Conservation (phyloP, 257 asterid genomes). For the Rubia yunnanensis region DNA sequence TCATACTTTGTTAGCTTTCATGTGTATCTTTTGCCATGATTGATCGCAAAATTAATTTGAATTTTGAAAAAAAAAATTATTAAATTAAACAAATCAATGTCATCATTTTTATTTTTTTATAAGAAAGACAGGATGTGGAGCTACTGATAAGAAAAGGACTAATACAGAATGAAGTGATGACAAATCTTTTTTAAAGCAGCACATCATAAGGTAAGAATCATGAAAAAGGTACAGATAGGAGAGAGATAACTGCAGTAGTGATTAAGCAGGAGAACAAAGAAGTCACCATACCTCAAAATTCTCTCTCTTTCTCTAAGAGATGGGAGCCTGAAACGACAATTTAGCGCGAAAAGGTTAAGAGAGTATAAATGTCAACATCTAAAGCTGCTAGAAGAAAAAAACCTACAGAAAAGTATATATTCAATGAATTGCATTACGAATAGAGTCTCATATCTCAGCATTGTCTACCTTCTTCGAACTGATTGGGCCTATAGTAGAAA, state of each 20-base stretch:
- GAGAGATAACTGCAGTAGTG: neutral
- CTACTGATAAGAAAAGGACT: neutral
- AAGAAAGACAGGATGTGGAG: neutral
- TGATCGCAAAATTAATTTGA: too few relatives aligned
- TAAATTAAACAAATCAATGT: too few relatives aligned
- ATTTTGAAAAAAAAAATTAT: too few relatives aligned
- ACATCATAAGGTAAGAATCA: neutral
- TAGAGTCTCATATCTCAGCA: conserved; percentile 1
- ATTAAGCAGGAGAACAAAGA: neutral
- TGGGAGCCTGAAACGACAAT: neutral
- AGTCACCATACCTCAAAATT: neutral
- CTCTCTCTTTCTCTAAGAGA: neutral
- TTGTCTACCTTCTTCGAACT: conserved; percentile 1
- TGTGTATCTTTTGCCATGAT: too few relatives aligned
- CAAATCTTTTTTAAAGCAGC: too few relatives aligned
- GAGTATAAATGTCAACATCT: neutral
- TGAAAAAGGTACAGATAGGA: neutral
- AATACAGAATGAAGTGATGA: neutral
- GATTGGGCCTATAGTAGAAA: conserved; percentile 10
- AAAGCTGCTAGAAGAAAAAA: too few relatives aligned
- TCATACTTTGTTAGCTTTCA: too few relatives aligned
- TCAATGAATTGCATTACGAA: neutral
- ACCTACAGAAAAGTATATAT: too few relatives aligned
- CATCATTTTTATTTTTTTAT: too few relatives aligned
- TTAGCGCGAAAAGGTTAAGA: neutral